Evolutionary conservation across 345 rosid genomes (phyloP).

Genomic region (Camelina sativa): DNA sequence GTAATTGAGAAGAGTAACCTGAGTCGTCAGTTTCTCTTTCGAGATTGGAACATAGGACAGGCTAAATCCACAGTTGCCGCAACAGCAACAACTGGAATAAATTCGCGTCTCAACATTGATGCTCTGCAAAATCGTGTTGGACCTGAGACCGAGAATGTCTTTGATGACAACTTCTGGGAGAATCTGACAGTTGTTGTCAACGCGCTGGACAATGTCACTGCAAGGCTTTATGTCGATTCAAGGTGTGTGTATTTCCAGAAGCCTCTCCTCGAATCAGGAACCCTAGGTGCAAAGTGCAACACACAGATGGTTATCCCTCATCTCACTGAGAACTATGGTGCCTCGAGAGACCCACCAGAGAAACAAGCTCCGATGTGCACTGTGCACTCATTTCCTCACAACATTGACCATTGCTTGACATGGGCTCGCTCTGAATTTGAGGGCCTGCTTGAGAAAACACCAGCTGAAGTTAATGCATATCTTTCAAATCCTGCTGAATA

Average conservation of each 20-base stretch:
- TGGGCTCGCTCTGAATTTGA: conserved; percentile 98
- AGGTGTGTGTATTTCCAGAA: conserved; percentile 93
- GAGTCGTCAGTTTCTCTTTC: conserved; percentile 77
- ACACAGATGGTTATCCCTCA: conserved; percentile 99
- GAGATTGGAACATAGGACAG: conserved; percentile 84
- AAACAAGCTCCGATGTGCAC: conserved; percentile 99
- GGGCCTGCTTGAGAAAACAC: conserved; percentile 91
- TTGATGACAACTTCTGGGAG: conserved; percentile 88
- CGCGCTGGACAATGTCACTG: conserved; percentile 90
- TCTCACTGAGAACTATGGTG: conserved; percentile 91
- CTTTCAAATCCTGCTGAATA: conserved; percentile 72
- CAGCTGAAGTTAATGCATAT: conserved; percentile 85
- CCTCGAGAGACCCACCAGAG: conserved; percentile 94
- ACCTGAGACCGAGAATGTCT: conserved; percentile 70
- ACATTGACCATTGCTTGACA: conserved; percentile 91
- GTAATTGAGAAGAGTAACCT: conserved; percentile 82
- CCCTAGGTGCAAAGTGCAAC: conserved; percentile 88
- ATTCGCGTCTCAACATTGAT: conserved; percentile 63
- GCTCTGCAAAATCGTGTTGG: conserved; percentile 72
- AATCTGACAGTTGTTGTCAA: conserved; percentile 72
- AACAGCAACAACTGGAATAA: conserved; percentile 66
- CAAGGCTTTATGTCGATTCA: conserved; percentile 87
- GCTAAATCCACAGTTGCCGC: conserved; percentile 84
- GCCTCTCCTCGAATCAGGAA: conserved; percentile 96
- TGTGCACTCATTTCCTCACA: conserved; percentile 94